A percentile compares a stretch with the other conserved stretches of the same genome.
phyloP scores from a whole-genome alignment of 2,329 filamentous ascomycete genomes.

The Hypoxylon sp. region DNA sequence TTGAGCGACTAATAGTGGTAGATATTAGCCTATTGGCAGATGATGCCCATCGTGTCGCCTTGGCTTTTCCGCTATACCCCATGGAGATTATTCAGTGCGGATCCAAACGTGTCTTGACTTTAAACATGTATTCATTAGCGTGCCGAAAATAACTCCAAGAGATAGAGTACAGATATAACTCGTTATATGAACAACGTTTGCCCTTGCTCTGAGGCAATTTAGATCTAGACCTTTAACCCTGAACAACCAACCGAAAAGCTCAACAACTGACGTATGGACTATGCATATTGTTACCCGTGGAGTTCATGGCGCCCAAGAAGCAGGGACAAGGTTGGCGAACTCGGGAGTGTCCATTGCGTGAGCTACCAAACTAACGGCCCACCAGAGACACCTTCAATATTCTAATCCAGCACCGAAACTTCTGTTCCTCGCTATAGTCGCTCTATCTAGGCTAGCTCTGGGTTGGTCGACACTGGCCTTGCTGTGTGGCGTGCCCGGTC shows the following conservation, averaged over 20 bases:
- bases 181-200: slow-evolving; percentile 12
- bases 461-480: slow-evolving; percentile 60
- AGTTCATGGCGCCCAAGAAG: not conserved
- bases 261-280: not conserved
- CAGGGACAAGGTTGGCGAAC: slow-evolving; percentile 10
- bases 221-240: slow-evolving; percentile 11
- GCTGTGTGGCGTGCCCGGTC: slow-evolving; percentile 51
- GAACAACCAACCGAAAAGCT: slow-evolving; percentile 3
- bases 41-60: slow-evolving; percentile 11
- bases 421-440: slow-evolving; percentile 62
- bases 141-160: slow-evolving; percentile 12
- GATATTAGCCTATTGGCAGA: slow-evolving; percentile 48
- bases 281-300: slow-evolving; percentile 1
- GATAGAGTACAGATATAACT: slow-evolving; percentile 23
- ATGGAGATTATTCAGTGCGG: slow-evolving; percentile 18
- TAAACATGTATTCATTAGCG: slow-evolving; percentile 23
- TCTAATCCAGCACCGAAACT: slow-evolving; percentile 64
- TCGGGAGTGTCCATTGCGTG: slow-evolving; percentile 1
- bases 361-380: slow-evolving; percentile 6
- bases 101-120: slow-evolving; percentile 17
- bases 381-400: slow-evolving; percentile 53
- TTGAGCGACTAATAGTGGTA: slow-evolving; percentile 22
- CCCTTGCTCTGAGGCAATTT: slow-evolving; percentile 15
- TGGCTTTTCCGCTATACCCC: slow-evolving; percentile 23
- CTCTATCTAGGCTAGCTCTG: slow-evolving; percentile 60